Percentiles rank a stretch among this genome's conserved stretches.
Conservation (phyloP, 768 basidiomycete species). For the Chalciporus piperatus region DNA sequence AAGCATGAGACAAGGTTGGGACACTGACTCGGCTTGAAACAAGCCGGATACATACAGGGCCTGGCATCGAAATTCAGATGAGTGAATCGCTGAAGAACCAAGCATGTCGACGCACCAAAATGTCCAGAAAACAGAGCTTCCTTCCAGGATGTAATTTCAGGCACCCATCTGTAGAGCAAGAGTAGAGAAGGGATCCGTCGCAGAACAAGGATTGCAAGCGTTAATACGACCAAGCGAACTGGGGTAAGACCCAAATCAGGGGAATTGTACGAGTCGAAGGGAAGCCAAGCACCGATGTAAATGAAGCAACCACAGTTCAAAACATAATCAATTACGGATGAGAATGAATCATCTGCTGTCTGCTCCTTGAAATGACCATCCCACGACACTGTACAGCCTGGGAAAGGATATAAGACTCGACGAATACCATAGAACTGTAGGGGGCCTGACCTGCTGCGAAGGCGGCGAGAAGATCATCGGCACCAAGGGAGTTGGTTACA, state of each 20-base stretch:
- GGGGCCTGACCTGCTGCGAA: conserved; percentile 68
- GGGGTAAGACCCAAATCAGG: conserved; percentile 60
- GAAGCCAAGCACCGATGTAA: conserved; percentile 86
- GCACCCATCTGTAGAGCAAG: conserved; percentile 76
- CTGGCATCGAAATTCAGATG: conserved; percentile 29
- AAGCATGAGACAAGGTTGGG: conserved; percentile 2
- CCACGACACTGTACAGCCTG: conserved; percentile 89
- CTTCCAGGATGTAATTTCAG: conserved; percentile 79
- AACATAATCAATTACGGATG: conserved; percentile 86
- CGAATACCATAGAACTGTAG: neutral
- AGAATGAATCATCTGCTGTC: conserved; percentile 83
- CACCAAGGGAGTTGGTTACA: conserved; percentile 75
- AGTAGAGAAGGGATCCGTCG: conserved; percentile 82
- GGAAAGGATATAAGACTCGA: conserved; percentile 3
- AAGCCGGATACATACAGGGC: conserved; percentile 44
- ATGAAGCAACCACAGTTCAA: conserved; percentile 79
- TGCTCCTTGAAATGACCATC: conserved; percentile 80
- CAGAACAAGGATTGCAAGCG: conserved; percentile 64
- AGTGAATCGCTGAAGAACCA: neutral
- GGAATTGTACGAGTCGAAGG: conserved; percentile 56
- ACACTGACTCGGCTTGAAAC: neutral
- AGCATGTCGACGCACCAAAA: conserved; percentile 54
- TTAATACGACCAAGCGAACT: conserved; percentile 68
- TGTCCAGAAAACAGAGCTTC: conserved; percentile 92
- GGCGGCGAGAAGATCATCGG: conserved; percentile 85